A percentile compares a stretch with the other conserved stretches of the same genome.
phyloP scores from a whole-genome alignment of 768 basidiomycete genomes.

The Rhizopogon sp. region DNA sequence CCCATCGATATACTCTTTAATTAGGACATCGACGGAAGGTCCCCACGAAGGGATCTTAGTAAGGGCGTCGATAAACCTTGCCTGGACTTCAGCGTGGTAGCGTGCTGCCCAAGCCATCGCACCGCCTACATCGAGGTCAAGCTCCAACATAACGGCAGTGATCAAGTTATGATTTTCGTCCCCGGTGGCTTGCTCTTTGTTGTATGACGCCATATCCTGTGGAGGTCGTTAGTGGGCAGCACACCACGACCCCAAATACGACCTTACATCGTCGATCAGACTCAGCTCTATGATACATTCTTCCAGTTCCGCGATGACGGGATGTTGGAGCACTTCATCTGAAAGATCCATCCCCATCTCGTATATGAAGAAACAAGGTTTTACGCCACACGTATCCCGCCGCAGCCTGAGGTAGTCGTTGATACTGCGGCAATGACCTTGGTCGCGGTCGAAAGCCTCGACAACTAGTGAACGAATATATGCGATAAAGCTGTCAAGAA shows the following conservation, averaged over 20 bases:
- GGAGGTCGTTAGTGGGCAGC: background rate
- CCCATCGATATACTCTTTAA: conserved; percentile 20
- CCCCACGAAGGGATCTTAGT: conserved; percentile 24
- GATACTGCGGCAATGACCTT: conserved; percentile 17
- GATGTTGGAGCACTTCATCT: conserved; percentile 28
- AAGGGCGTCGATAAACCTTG: conserved; percentile 16
- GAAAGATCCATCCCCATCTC: conserved; percentile 29
- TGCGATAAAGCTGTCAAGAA: background rate
- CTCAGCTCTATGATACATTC: conserved; percentile 13
- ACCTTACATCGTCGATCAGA: conserved; percentile 19
- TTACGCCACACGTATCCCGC: conserved; percentile 25
- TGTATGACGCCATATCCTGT: conserved; percentile 34
- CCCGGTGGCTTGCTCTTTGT: conserved; percentile 29
- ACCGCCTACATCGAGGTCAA: conserved; percentile 16
- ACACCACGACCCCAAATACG: background rate
- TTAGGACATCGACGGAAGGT: conserved; percentile 15
- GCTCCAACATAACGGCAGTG: conserved; percentile 27
- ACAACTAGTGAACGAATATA: background rate
- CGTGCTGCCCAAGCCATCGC: conserved; percentile 23
- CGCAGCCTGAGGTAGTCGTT: conserved; percentile 28
- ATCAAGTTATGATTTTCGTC: conserved; percentile 30
- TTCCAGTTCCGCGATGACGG: conserved; percentile 6
- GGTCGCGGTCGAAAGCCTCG: conserved; percentile 4
- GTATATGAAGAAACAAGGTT: conserved; percentile 23
- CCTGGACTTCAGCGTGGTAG: conserved; percentile 8